Percentiles rank a stretch among this genome's conserved stretches.
phyloP scores from a whole-genome alignment of 257 asterid species.

The Thymus quinquecostatus region DNA sequence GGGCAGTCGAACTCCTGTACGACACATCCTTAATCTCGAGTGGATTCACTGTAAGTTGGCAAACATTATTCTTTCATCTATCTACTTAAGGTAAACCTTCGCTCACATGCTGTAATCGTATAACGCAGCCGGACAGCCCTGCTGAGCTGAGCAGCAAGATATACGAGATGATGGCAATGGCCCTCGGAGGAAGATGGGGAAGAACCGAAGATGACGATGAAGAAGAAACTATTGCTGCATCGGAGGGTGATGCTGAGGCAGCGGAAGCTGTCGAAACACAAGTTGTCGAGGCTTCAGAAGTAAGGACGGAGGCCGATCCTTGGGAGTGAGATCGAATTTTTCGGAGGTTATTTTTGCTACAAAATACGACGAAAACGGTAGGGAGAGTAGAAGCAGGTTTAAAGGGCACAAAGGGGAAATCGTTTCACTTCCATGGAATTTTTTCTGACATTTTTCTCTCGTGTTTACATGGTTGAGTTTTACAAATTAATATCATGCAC shows the following conservation, averaged over 20 bases:
- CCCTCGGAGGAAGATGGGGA: slow-evolving; percentile 99
- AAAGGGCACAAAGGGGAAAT: neutral
- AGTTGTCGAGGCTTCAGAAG: slow-evolving; percentile 90
- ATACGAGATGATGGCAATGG: slow-evolving; percentile 99
- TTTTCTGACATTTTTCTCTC: neutral
- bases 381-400: neutral
- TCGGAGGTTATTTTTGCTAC: neutral
- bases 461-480: neutral
- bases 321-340: slow-evolving; percentile 47
- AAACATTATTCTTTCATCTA: neutral
- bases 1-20: slow-evolving; percentile 86
- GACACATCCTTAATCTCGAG: slow-evolving; percentile 95
- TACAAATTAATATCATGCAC: neutral
- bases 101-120: neutral
- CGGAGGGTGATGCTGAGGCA: slow-evolving; percentile 39
- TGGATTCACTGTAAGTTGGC: slow-evolving; percentile 83
- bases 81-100: neutral
- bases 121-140: slow-evolving; percentile 94
- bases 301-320: slow-evolving; percentile 85
- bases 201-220: slow-evolving; percentile 56
- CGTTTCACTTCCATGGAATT: neutral
- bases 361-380: no score
- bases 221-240: slow-evolving; percentile 10
- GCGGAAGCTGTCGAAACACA: slow-evolving; percentile 47
- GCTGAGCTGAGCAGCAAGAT: slow-evolving; percentile 94